These are phyloP conservation scores for Tetratostichococcus sp. DNA, from an alignment of 139 green algal genomes.

Conservation along the genomic window DNA sequence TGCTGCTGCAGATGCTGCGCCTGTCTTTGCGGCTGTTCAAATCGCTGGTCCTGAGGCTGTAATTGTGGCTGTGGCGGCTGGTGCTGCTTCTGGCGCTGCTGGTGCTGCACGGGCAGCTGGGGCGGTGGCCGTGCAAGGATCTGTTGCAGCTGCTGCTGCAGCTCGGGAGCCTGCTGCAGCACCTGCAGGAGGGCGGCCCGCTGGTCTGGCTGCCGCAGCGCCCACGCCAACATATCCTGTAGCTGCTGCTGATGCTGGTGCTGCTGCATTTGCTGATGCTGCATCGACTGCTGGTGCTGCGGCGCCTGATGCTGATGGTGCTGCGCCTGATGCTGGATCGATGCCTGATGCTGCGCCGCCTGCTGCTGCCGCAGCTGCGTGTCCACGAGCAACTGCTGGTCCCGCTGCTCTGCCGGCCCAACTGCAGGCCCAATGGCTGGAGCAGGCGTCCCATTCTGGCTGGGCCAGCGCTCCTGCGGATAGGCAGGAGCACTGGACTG, in stretches of 20 bases:
- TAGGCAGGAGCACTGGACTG: no score
- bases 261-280: background rate
- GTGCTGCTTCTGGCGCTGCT: no score
- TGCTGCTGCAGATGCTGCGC: no score
- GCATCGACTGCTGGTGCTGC: background rate
- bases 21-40: no score
- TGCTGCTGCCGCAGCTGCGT: conserved; percentile 1
- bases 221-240: background rate
- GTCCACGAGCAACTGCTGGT: background rate
- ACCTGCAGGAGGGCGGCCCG: background rate
- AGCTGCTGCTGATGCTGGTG: background rate
- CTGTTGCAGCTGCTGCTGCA: background rate
- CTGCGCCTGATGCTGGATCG: conserved; percentile 3
- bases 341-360: background rate
- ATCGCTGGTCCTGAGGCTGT: no score
- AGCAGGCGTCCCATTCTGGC: no score
- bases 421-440: background rate
- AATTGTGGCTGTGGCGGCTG: background rate
- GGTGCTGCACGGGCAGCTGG: background rate
- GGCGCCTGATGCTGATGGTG: conserved; percentile 3
- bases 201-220: background rate
- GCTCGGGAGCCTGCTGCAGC: background rate
- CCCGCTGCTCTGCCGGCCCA: conserved; percentile 8
- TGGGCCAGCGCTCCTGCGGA: no score
- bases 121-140: background rate